Percentiles rank a stretch among this genome's conserved stretches.
phyloP scores from a whole-genome alignment of 2,329 filamentous ascomycete species.

The Cadophora sp. region DNA sequence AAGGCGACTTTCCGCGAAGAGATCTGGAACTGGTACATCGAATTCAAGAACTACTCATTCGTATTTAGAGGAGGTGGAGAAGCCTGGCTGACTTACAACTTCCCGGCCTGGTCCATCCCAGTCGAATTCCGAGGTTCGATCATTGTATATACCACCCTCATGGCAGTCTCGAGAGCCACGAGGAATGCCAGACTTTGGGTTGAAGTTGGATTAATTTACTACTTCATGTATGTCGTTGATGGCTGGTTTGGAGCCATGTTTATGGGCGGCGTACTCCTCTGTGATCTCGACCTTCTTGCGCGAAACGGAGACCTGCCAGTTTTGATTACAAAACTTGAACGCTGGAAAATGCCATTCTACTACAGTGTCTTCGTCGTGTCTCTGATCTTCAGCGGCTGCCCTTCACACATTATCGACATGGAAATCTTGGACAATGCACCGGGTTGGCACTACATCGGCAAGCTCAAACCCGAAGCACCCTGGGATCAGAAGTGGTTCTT shows the following conservation, averaged over 20 bases:
- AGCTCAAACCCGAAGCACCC: constrained; percentile 69
- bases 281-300: constrained; percentile 64
- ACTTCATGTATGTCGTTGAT: constrained; percentile 72
- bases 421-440: constrained; percentile 56
- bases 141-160: constrained; percentile 61
- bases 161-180: constrained; percentile 61
- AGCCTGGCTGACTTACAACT: constrained; percentile 64
- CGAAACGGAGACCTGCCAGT: constrained; percentile 55
- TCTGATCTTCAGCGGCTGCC: constrained; percentile 66
- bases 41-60: constrained; percentile 74
- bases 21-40: constrained; percentile 44
- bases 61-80: constrained; percentile 63
- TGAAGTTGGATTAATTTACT: constrained; percentile 60
- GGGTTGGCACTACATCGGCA: constrained; percentile 51
- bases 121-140: constrained; percentile 71
- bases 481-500: constrained; percentile 74
- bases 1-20: constrained; percentile 34
- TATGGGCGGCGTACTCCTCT: constrained; percentile 63
- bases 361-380: constrained; percentile 58
- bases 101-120: constrained; percentile 64
- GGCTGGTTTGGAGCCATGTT: constrained; percentile 68
- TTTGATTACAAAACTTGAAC: constrained; percentile 52
- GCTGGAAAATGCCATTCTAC: constrained; percentile 57
- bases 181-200: constrained; percentile 61
- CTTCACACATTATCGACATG: constrained; percentile 46